Percentiles rank a stretch among this genome's conserved stretches.
Conservation (phyloP, 2,329 filamentous ascomycete genomes). For the Stagonosporopsis vannaccii region DNA sequence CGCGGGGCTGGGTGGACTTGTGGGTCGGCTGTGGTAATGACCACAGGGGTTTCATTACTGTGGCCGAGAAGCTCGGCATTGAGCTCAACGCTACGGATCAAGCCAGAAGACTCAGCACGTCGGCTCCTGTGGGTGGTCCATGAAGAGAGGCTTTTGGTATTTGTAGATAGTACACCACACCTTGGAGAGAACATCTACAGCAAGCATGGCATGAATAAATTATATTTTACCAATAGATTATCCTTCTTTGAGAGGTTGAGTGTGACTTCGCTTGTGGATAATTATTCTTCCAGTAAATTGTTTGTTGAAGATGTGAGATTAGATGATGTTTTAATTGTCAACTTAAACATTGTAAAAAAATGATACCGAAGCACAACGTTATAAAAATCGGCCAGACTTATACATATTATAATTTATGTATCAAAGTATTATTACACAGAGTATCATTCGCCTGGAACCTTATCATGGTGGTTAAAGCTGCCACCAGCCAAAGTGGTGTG, state of each 20-base stretch:
- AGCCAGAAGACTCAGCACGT: slow-evolving; percentile 25
- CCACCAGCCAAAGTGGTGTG: too few species aligned
- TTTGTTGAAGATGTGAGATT: neutral
- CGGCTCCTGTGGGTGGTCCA: slow-evolving; percentile 17
- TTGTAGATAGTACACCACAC: neutral
- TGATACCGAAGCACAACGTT: neutral
- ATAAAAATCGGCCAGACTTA: too few species aligned
- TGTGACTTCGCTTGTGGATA: neutral
- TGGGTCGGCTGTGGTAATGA: slow-evolving; percentile 53
- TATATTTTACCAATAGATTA: neutral
- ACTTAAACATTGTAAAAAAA: neutral
- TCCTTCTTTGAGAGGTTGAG: neutral
- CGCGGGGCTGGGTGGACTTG: slow-evolving; percentile 67
- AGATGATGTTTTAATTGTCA: neutral
- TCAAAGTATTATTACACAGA: too few species aligned
- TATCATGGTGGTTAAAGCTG: too few species aligned
- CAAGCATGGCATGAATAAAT: neutral
- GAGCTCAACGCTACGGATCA: slow-evolving; percentile 13
- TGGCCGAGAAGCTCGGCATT: slow-evolving; percentile 51
- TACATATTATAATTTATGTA: too few species aligned
- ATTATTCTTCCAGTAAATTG: neutral
- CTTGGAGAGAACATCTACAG: neutral
- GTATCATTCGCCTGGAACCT: too few species aligned
- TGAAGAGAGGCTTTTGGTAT: neutral
- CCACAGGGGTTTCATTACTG: slow-evolving; percentile 58